A percentile compares a stretch with the other conserved stretches of the same genome.
Conservation (phyloP, 1,284 basidiomycete genomes). For the Phellopilus nigrolimitatus region DNA sequence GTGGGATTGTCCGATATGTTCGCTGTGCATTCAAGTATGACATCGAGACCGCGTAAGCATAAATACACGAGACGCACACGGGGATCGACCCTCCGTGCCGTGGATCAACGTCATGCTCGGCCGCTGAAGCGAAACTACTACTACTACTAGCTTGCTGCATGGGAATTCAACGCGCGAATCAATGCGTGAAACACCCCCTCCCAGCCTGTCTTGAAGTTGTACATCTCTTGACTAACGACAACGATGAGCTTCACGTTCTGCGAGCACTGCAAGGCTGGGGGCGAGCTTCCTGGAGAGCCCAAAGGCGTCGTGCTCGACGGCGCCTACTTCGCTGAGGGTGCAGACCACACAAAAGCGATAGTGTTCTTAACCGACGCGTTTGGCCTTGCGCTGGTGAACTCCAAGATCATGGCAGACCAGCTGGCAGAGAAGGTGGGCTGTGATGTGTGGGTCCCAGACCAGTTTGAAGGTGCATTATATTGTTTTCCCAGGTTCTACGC, state of each 20-base stretch:
- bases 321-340: constrained; percentile 20
- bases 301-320: constrained; percentile 18
- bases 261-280: constrained; percentile 21
- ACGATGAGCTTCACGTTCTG: constrained; percentile 18
- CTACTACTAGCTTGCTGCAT: too few species aligned
- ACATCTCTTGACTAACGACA: neutral
- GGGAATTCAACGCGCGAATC: too few species aligned
- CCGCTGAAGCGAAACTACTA: too few species aligned
- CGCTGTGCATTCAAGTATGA: too few species aligned
- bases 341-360: constrained; percentile 34
- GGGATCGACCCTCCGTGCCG: too few species aligned
- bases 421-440: constrained; percentile 48
- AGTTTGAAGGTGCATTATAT: constrained; percentile 38
- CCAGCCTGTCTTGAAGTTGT: too few species aligned
- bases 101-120: too few species aligned
- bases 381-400: constrained; percentile 50
- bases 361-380: constrained; percentile 59
- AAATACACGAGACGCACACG: too few species aligned
- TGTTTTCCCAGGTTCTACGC: constrained; percentile 20
- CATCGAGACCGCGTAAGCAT: too few species aligned
- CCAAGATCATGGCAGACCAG: constrained; percentile 59
- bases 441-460: constrained; percentile 60
- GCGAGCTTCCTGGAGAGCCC: constrained; percentile 21
- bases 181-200: too few species aligned
- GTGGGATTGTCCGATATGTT: too few species aligned